Conservation (phyloP, 441 rosid species). For the Populus hybrid region DNA sequence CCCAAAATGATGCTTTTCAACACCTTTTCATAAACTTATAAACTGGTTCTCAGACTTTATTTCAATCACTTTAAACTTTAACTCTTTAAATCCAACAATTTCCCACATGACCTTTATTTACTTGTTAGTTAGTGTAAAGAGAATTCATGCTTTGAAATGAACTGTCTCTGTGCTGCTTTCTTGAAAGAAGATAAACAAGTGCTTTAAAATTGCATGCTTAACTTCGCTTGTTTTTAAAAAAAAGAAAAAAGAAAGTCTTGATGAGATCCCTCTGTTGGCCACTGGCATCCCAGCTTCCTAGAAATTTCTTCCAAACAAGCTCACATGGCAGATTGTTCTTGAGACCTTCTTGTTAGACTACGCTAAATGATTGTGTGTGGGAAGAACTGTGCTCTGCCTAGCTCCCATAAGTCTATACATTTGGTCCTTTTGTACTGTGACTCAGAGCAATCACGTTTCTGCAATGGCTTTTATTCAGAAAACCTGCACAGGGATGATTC, state of each 20-base stretch:
- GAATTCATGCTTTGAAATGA: background rate
- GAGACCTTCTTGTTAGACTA: background rate
- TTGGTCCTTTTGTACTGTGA: background rate
- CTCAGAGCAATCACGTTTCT: background rate
- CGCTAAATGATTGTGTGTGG: background rate
- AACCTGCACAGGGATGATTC: constrained; percentile 10
- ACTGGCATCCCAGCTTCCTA: background rate
- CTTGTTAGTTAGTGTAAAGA: no score
- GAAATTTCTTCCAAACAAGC: constrained; percentile 1
- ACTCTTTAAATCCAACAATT: no score
- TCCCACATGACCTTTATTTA: no score
- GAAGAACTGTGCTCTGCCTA: background rate
- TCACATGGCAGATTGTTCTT: background rate
- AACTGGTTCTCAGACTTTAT: no score
- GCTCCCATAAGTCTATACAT: background rate
- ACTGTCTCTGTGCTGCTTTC: background rate
- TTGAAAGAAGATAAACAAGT: background rate
- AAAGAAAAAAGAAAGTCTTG: background rate
- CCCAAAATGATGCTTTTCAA: no score
- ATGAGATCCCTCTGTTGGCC: background rate
- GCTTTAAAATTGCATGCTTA: background rate
- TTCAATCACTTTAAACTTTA: no score
- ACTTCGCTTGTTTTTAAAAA: background rate
- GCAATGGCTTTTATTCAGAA: background rate
- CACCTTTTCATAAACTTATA: no score